Evolutionary conservation across 352 stramenopile genomes (phyloP).

Genomic region (Lagenidium giganteum): DNA sequence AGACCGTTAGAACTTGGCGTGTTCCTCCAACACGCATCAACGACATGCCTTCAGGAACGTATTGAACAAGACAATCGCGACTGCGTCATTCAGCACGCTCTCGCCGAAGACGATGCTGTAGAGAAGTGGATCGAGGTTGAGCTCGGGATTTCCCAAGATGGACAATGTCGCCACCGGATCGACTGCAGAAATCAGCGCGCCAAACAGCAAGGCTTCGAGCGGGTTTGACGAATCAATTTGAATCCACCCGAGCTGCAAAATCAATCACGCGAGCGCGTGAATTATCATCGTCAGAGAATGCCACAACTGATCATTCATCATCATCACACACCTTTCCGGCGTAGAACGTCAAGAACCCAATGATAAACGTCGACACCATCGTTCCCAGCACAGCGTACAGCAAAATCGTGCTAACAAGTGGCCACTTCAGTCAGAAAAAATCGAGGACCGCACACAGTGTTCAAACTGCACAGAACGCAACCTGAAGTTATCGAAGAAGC

Average conservation of each 20-base stretch:
- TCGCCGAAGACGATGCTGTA: conserved; percentile 96
- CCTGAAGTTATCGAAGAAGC: conserved; percentile 97
- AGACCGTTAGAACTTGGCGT: no score
- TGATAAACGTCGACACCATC: conserved; percentile 95
- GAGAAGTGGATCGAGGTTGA: conserved; percentile 86
- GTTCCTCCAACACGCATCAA: no score
- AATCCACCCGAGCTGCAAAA: conserved; percentile 39
- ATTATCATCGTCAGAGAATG: no score
- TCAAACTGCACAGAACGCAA: neutral
- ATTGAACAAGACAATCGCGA: conserved; percentile 97
- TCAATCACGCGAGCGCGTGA: no score
- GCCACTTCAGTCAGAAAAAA: no score
- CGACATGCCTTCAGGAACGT: conserved; percentile 90
- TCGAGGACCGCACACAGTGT: neutral
- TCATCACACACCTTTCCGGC: conserved; percentile 51
- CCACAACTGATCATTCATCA: no score
- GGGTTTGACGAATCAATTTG: conserved; percentile 89
- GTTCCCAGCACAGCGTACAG: conserved; percentile 95
- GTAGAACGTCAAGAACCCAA: conserved; percentile 92
- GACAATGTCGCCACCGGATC: conserved; percentile 96
- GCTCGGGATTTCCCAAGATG: conserved; percentile 92
- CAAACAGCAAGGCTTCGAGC: conserved; percentile 94
- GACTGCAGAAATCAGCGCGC: conserved; percentile 93
- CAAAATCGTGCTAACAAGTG: conserved; percentile 84
- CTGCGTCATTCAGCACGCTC: conserved; percentile 96